Evolutionary conservation across 1,284 basidiomycete species (phyloP), one percentile per base, ranked within the genome.

Genomic region (Fomitopsis pinicola): DNA sequence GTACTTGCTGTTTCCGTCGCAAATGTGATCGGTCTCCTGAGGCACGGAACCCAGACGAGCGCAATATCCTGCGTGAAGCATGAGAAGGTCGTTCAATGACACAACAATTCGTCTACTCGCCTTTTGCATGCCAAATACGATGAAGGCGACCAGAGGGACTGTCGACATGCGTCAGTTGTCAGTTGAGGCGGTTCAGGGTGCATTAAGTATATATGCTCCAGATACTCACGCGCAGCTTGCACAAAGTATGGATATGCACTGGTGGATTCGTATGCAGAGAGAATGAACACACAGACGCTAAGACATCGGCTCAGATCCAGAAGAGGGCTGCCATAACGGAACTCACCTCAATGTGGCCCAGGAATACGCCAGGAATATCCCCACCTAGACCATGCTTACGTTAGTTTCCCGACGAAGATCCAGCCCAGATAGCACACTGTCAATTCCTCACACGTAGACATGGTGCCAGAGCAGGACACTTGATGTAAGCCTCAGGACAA

Each of bases 81-180:
- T 54, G 17, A 33, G 54, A 50, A 48, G n/a, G 5, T 15, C 36
- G 10, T 10, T 9, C 19, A 44, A 22, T 36, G 30, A 44, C 19
- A 2, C 19, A 55, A 4, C 48, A 33, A 15, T 14, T 40, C 5
- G 7, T 15, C 12, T 12, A 55, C 72, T 44, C 62, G 78, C 82
- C 73, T 75, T 73, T 63, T 81, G 80, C n/a, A 75, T 72, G 22
- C 80, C 82, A 65, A 84, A 81, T 2, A 82, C 69, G 28, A 82
- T 62, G 59, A 80, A 74, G 5, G 78, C 76, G 0, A 70, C 73
- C 10, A 82, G 63, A 2, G 82, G 82, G 22, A 84, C 80, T 79
- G 22, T 17, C 38, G 33, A 12, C n/a, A 50, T 35, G 42, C 30
- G 22, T 42, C 35, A 26, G 28, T 55, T 9, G 17, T 55, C 35